A percentile compares a stretch with the other conserved stretches of the same genome.
Evolutionary conservation across 805 yeast genomes (phyloP).

Genomic region (Metschnikowia gelsemii): DNA sequence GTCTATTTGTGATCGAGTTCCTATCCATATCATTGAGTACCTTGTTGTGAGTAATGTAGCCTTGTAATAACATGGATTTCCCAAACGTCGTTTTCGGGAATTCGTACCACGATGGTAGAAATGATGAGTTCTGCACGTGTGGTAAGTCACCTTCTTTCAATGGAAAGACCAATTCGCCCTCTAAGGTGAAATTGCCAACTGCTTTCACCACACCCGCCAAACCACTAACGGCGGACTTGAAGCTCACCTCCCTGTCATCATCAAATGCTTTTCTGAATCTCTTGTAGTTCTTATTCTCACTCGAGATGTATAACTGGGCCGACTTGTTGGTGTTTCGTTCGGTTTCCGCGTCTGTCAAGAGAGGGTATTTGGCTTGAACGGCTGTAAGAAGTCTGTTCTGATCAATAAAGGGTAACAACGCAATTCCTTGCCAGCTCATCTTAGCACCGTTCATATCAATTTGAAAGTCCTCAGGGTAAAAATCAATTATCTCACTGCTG

Average conservation of each 20-base stretch:
- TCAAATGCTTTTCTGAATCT: slow-evolving; percentile 36
- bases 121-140: slow-evolving; percentile 41
- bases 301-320: slow-evolving; percentile 69
- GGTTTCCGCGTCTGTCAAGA: slow-evolving; percentile 64
- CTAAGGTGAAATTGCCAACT: slow-evolving; percentile 35
- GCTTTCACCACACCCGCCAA: slow-evolving; percentile 56
- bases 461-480: slow-evolving; percentile 83
- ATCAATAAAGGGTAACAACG: slow-evolving; percentile 86
- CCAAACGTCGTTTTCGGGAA: slow-evolving; percentile 62
- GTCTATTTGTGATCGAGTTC: slow-evolving; percentile 55
- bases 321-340: slow-evolving; percentile 68
- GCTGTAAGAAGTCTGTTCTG: slow-evolving; percentile 67
- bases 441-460: slow-evolving; percentile 96
- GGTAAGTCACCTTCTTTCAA: slow-evolving; percentile 48
- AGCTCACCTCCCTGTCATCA: slow-evolving; percentile 37
- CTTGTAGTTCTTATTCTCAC: slow-evolving; percentile 51
- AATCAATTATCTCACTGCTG: slow-evolving; percentile 82
- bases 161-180: slow-evolving; percentile 43
- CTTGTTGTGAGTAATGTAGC: slow-evolving; percentile 61
- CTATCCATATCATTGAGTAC: slow-evolving; percentile 69
- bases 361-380: slow-evolving; percentile 62
- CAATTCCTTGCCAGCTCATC: slow-evolving; percentile 94
- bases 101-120: slow-evolving; percentile 48
- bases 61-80: slow-evolving; percentile 83
- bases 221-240: slow-evolving; percentile 52